phyloP scores from a whole-genome alignment of 331 rosid genomes.

The Arachis monticola region DNA sequence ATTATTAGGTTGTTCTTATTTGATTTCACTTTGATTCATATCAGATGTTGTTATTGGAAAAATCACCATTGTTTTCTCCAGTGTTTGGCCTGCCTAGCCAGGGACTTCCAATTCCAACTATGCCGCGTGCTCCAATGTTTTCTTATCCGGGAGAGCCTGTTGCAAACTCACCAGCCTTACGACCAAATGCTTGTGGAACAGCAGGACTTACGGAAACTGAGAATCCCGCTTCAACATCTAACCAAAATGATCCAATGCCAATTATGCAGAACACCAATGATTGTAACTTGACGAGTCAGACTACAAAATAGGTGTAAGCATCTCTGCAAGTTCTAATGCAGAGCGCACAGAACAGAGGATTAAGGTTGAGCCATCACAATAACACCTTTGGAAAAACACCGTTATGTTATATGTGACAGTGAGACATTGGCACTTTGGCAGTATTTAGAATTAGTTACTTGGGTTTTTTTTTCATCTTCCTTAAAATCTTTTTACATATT shows the following conservation, averaged over 20 bases:
- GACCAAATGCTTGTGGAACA: slow-evolving; percentile 46
- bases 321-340: slow-evolving; percentile 35
- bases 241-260: slow-evolving; percentile 57
- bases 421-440: too few relatives aligned
- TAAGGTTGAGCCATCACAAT: slow-evolving; percentile 34
- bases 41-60: too few relatives aligned
- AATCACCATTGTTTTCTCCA: slow-evolving; percentile 36
- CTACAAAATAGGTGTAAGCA: slow-evolving; percentile 54
- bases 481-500: too few relatives aligned
- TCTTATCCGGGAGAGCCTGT: slow-evolving; percentile 58
- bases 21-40: too few relatives aligned
- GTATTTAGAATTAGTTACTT: too few relatives aligned
- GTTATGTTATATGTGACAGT: too few relatives aligned
- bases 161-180: slow-evolving; percentile 51
- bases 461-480: too few relatives aligned
- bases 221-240: slow-evolving; percentile 50
- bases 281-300: slow-evolving; percentile 47
- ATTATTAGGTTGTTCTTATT: too few relatives aligned
- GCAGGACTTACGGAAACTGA: slow-evolving; percentile 49
- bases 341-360: slow-evolving; percentile 28
- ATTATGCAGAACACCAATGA: slow-evolving; percentile 44
- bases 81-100: slow-evolving; percentile 62
- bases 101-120: slow-evolving; percentile 60
- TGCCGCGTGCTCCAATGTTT: slow-evolving; percentile 57
- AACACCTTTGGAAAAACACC: slow-evolving; percentile 19